Evolutionary conservation across 2,329 filamentous ascomycete species (phyloP), one percentile per base, ranked within the genome.

Genomic region (Fusarium vanettenii): DNA sequence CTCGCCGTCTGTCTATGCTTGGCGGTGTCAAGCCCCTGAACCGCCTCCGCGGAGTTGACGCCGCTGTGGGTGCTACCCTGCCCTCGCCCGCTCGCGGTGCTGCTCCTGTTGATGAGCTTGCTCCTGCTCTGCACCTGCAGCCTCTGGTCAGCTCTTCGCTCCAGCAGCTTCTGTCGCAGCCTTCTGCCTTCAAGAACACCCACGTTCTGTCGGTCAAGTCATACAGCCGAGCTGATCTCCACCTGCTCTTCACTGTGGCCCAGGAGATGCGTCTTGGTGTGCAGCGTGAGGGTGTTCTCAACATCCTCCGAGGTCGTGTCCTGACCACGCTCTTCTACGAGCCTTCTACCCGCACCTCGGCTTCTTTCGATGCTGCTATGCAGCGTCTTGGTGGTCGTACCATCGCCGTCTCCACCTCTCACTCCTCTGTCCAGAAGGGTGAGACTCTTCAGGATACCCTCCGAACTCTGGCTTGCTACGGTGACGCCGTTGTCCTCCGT

Each of bases 281-380:
- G 33, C 94, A 98, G 85, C 93, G 95, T 60, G 93, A 97, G 79
- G 97, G 97, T 69, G 93, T 97, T 33, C 88, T 99, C 60, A 93
- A 97, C 80, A 89, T 97, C 66, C 91, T 99, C 71, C 94, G 93
- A 79, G 95, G 95, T 31, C 92, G 94, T 55, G 91, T 99, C 14
- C 89, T 99, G 41, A 95, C 93, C 85, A 97, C 94, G 3, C 91
- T 99, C 86, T 99, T 99, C 89, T 99, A 95, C 84, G 97, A 99
- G 88, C 97, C 97, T 2, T 98, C 96, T 1, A 99, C 97, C 4
- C 91, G 97, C 64, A 99, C 97, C 6, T 98, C 96, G 14, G 92
- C 94, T 41, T 99, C 97, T 5, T 99, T 99, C 79, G 97, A 99
- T 81, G 94, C 96, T 66, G 97, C 97, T 48, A 99, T 99, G 97